Conservation (phyloP, 257 asterid species). For the Leonotis leonurus region DNA sequence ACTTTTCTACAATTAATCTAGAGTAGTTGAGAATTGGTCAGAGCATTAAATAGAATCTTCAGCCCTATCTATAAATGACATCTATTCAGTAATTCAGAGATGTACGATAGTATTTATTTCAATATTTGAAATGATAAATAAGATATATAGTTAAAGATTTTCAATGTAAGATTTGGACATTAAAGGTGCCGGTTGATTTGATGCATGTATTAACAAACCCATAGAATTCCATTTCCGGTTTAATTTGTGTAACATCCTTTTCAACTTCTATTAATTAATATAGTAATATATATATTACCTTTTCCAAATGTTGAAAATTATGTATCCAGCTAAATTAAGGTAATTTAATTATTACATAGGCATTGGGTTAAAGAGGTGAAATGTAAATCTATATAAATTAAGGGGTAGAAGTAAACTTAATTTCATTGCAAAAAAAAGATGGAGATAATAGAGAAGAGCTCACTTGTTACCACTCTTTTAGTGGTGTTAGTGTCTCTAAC, state of each 20-base stretch:
- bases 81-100: too few relatives aligned
- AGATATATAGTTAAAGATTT: not conserved
- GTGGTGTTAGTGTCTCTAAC: constrained; percentile 19
- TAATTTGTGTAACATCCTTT: not conserved
- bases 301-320: constrained; percentile 8
- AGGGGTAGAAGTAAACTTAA: not conserved
- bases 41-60: not conserved
- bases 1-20: not conserved
- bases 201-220: not conserved
- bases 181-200: not conserved
- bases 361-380: not conserved
- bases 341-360: too few relatives aligned
- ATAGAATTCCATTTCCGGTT: not conserved
- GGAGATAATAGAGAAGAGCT: constrained; percentile 7
- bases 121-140: not conserved
- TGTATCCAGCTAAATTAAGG: not conserved
- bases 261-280: not conserved
- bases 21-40: not conserved
- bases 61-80: not conserved
- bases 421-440: constrained; percentile 13
- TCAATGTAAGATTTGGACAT: constrained; percentile 3
- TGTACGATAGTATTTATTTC: too few relatives aligned
- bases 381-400: constrained; percentile 10
- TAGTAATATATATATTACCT: not conserved
- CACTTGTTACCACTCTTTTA: constrained; percentile 12